Conservation (phyloP, 108 stramenopile genomes). For the Fistulifera solaris region DNA sequence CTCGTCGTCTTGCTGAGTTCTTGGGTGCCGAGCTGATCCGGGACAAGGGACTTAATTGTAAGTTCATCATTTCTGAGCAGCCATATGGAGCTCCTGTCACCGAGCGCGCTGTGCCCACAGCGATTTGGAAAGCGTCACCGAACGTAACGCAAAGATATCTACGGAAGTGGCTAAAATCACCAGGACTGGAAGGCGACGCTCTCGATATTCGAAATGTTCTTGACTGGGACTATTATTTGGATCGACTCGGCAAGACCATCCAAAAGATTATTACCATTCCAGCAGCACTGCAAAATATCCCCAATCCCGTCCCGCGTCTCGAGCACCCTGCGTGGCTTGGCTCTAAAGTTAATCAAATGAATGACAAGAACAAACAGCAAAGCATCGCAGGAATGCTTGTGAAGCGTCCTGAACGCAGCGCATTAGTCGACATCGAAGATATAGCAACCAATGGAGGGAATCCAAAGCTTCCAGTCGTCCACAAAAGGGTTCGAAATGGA, state of each 20-base stretch:
- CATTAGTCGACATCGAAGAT: conserved; percentile 67
- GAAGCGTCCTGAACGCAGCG: neutral
- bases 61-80: conserved; percentile 90
- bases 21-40: conserved; percentile 96
- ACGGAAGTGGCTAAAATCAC: conserved; percentile 88
- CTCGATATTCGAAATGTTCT: conserved; percentile 89
- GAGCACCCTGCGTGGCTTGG: conserved; percentile 94
- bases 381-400: conserved; percentile 37
- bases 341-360: conserved; percentile 72
- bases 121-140: conserved; percentile 86
- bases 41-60: conserved; percentile 96
- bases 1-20: conserved; percentile 93
- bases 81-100: conserved; percentile 96
- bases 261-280: conserved; percentile 99
- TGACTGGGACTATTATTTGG: conserved; percentile 97
- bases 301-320: conserved; percentile 92
- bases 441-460: conserved; percentile 25
- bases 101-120: conserved; percentile 92
- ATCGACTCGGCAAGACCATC: conserved; percentile 92
- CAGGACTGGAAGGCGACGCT: conserved; percentile 76
- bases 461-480: conserved; percentile 65
- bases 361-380: conserved; percentile 80
- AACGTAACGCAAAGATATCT: conserved; percentile 83
- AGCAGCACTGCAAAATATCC: conserved; percentile 91
- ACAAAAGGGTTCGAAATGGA: conserved; percentile 15